phyloP scores from a whole-genome alignment of 805 yeast species.

The Ogataea kodamae region DNA sequence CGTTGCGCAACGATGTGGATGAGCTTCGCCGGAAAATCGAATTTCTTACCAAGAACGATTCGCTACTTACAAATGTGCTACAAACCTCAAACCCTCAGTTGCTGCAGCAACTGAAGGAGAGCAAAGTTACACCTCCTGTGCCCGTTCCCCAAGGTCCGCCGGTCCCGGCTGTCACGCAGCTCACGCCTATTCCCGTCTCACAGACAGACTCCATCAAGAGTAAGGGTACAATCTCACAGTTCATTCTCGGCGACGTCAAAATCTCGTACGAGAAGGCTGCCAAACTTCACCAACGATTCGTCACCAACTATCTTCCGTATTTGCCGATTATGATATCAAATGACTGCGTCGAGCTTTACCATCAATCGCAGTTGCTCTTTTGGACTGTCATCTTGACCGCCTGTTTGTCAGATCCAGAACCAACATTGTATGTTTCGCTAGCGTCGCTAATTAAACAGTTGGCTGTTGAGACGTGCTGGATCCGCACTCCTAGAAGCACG shows the following conservation, averaged over 20 bases:
- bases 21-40: conserved; percentile 73
- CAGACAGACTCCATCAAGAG: conserved; percentile 20
- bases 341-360: conserved; percentile 71
- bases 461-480: conserved; percentile 91
- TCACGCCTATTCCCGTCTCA: conserved; percentile 18
- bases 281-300: conserved; percentile 67
- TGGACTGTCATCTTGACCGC: conserved; percentile 92
- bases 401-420: conserved; percentile 81
- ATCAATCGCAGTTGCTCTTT: conserved; percentile 78
- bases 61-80: conserved; percentile 61
- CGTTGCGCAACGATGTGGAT: conserved; percentile 79
- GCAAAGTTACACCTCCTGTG: not conserved
- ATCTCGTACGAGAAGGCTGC: conserved; percentile 65
- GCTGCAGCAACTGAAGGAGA: conserved; percentile 4
- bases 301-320: conserved; percentile 64
- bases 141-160: conserved; percentile 8
- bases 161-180: conserved; percentile 17
- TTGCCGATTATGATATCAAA: conserved; percentile 74
- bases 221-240: conserved; percentile 48
- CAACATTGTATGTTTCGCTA: conserved; percentile 69
- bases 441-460: conserved; percentile 78
- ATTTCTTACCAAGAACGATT: conserved; percentile 61
- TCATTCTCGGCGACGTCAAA: conserved; percentile 71
- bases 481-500: conserved; percentile 87
- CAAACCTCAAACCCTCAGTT: conserved; percentile 31